Evolutionary conservation across 73 alveolate species (phyloP).

Genomic region (Symbiodinium pilosum): DNA sequence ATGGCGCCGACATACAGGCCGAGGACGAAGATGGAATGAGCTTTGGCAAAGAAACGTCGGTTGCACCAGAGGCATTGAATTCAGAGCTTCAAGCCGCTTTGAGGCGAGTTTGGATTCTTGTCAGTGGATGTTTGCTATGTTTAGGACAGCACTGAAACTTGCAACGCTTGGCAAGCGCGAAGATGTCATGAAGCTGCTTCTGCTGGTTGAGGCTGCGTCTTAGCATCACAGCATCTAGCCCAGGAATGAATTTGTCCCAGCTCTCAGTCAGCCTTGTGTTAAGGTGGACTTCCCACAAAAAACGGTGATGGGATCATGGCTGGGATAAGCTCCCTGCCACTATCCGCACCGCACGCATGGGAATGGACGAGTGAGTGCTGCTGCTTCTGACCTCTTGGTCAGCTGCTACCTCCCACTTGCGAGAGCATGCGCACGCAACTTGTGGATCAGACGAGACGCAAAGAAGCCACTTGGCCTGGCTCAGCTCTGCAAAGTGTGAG

Average conservation of each 20-base stretch:
- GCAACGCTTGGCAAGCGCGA: conserved; percentile 39
- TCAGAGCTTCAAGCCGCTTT: too few relatives aligned
- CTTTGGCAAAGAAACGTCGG: not conserved
- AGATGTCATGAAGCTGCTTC: not conserved
- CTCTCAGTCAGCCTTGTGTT: not conserved
- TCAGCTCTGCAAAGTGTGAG: too few relatives aligned
- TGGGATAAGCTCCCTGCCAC: not conserved
- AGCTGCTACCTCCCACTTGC: not conserved
- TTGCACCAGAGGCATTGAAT: not conserved
- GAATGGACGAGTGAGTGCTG: conserved; percentile 19
- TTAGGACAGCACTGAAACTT: conserved; percentile 59
- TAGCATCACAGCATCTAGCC: not conserved
- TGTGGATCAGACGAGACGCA: too few relatives aligned
- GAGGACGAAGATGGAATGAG: conserved; percentile 77
- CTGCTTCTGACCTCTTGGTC: too few relatives aligned
- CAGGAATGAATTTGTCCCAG: not conserved
- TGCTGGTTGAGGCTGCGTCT: not conserved
- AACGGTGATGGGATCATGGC: not conserved
- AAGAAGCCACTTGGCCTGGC: too few relatives aligned
- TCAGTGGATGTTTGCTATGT: not conserved
- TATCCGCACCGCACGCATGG: not conserved
- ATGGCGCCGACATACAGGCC: conserved; percentile 52
- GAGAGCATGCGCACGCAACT: not conserved
- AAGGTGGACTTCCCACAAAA: not conserved
- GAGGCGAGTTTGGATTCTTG: too few relatives aligned